Conservation (phyloP, 2,329 filamentous ascomycete species). For the Ascochyta koolunga region DNA sequence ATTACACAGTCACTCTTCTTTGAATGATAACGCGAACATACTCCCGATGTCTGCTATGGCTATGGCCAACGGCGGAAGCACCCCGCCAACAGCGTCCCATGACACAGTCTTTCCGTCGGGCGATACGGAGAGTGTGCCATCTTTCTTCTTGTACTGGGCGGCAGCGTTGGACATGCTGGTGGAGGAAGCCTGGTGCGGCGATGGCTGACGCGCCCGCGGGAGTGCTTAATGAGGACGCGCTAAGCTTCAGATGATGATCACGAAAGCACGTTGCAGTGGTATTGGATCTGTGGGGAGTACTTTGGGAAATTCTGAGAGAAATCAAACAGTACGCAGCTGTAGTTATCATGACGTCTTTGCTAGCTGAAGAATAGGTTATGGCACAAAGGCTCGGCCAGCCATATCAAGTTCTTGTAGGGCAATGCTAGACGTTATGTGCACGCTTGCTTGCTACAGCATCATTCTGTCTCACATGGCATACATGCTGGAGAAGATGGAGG, state of each 20-base stretch:
- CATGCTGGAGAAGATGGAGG: not conserved
- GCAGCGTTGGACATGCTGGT: constrained; percentile 46
- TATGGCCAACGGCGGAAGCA: constrained; percentile 71
- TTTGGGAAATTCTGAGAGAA: no score
- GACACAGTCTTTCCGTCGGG: constrained; percentile 74
- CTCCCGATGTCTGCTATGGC: constrained; percentile 80
- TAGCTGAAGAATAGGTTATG: not conserved
- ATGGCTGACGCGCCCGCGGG: constrained; percentile 9
- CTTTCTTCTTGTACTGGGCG: constrained; percentile 87
- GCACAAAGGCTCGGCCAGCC: not conserved
- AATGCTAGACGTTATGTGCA: not conserved
- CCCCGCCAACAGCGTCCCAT: constrained; percentile 75
- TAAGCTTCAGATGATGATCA: not conserved
- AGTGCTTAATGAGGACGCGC: constrained; percentile 16
- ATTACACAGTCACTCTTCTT: constrained; percentile 1
- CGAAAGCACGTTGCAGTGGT: not conserved
- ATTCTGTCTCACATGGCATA: not conserved
- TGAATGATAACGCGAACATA: constrained; percentile 53
- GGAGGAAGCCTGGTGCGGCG: constrained; percentile 19
- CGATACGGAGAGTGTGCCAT: constrained; percentile 80
- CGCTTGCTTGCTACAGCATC: not conserved
- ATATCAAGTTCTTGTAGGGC: not conserved
- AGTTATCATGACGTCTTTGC: not conserved
- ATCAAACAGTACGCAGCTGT: not conserved
- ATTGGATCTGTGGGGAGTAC: no score